A percentile compares a stretch with the other conserved stretches of the same genome.
These are phyloP conservation scores for Trichophyton verrucosum DNA, from an alignment of 2,329 filamentous ascomycete genomes.

Conservation along the genomic window DNA sequence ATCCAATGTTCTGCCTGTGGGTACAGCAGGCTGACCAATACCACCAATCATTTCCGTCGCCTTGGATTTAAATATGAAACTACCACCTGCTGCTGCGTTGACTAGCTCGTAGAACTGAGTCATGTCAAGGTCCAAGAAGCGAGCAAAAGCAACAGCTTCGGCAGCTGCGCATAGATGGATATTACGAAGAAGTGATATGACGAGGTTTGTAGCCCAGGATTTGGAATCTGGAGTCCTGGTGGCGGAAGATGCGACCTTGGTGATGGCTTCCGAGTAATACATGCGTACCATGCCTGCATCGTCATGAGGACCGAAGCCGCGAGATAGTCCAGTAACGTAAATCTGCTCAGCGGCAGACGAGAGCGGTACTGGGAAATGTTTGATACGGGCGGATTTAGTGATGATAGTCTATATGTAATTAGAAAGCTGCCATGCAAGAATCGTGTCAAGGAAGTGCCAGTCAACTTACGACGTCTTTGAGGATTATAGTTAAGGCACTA, in stretches of 20 bases:
- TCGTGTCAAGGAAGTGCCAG: neutral
- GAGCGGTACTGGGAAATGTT: conserved; percentile 49
- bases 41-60: conserved; percentile 28
- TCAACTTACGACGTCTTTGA: conserved; percentile 41
- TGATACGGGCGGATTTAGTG: conserved; percentile 49
- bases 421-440: neutral
- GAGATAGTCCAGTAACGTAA: conserved; percentile 48
- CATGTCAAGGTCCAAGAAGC: conserved; percentile 34
- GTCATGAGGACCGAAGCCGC: conserved; percentile 44
- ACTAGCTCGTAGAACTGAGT: conserved; percentile 37
- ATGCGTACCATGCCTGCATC: conserved; percentile 46
- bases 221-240: conserved; percentile 23
- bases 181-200: conserved; percentile 33
- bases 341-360: conserved; percentile 52
- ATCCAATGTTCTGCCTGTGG: conserved; percentile 26
- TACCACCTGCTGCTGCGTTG: conserved; percentile 36
- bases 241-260: conserved; percentile 24
- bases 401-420: conserved; percentile 43
- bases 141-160: conserved; percentile 38
- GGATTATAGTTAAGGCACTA: conserved; percentile 48
- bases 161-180: conserved; percentile 40
- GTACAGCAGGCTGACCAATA: conserved; percentile 15
- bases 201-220: conserved; percentile 28
- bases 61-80: conserved; percentile 32
- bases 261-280: conserved; percentile 34